Evolutionary conservation across 371 early-diverging fungal genomes (phyloP).

Genomic region (Mycotypha africana): DNA sequence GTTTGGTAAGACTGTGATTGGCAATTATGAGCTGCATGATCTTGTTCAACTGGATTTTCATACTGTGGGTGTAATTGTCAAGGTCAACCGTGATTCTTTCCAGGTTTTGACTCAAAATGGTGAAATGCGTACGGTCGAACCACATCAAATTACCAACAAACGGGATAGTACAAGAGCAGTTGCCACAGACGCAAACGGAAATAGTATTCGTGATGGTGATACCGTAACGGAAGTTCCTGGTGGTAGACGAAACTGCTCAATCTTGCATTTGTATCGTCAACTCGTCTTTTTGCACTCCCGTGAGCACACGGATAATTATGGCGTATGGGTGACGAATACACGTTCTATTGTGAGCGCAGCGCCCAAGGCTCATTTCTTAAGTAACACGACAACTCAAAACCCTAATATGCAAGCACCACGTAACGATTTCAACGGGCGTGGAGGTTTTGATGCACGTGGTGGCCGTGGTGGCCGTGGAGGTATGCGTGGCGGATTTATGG

Average conservation of each 20-base stretch:
- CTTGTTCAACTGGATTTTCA: constrained; percentile 75
- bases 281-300: constrained; percentile 63
- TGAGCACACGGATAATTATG: constrained; percentile 59
- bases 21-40: constrained; percentile 79
- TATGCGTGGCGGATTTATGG: constrained; percentile 60
- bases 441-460: neutral
- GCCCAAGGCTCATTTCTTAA: constrained; percentile 7
- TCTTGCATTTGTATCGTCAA: constrained; percentile 67
- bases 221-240: constrained; percentile 71
- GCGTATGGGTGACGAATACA: constrained; percentile 64
- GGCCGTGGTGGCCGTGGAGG: constrained; percentile 49
- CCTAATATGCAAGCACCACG: too few species aligned
- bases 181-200: constrained; percentile 74
- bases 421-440: constrained; percentile 1
- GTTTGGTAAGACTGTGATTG: constrained; percentile 41
- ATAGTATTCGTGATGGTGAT: constrained; percentile 77
- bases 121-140: constrained; percentile 58
- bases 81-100: constrained; percentile 71
- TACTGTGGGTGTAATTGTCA: constrained; percentile 81
- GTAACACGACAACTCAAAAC: neutral
- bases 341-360: constrained; percentile 45
- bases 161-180: constrained; percentile 64
- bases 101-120: constrained; percentile 82
- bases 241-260: constrained; percentile 48
- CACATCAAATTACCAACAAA: constrained; percentile 67